Conservation (phyloP, 768 basidiomycete species). For the Boletus coccyginus region DNA sequence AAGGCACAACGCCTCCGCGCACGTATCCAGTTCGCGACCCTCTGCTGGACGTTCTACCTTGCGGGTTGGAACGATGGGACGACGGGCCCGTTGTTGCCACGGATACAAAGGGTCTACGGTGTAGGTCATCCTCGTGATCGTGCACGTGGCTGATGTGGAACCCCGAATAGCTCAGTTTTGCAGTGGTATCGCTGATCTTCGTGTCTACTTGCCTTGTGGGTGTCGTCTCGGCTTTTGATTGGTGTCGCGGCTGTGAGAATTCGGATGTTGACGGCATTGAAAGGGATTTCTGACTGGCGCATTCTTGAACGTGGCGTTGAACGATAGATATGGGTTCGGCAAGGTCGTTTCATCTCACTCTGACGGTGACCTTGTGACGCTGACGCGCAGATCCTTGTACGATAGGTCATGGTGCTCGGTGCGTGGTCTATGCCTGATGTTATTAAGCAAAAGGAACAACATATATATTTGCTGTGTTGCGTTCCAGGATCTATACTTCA, state of each 20-base stretch:
- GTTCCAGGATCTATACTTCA: conserved; percentile 28
- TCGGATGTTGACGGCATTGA: not conserved
- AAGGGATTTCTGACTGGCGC: conserved; percentile 36
- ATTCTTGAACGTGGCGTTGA: conserved; percentile 28
- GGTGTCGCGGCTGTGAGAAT: not conserved
- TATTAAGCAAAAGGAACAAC: not conserved
- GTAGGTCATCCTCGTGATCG: conserved; percentile 17
- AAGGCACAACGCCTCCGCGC: conserved; percentile 21
- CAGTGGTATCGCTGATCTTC: conserved; percentile 42
- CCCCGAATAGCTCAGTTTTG: conserved; percentile 34
- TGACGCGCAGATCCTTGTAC: not conserved
- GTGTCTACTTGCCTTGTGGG: conserved; percentile 39
- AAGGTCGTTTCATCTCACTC: conserved; percentile 20
- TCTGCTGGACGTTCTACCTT: conserved; percentile 36
- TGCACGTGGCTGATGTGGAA: not conserved
- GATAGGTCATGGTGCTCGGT: conserved; percentile 30
- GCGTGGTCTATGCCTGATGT: not conserved
- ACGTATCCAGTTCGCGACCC: conserved; percentile 31
- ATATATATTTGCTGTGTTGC: not conserved
- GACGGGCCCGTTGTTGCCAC: conserved; percentile 38
- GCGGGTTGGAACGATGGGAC: conserved; percentile 40
- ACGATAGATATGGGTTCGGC: conserved; percentile 33
- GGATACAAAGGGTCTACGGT: conserved; percentile 37
- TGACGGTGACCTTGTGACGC: not conserved
- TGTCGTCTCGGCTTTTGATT: not conserved